These are phyloP conservation scores for Saturnispora galanensis DNA, from an alignment of 805 yeast genomes.

Conservation along the genomic window DNA sequence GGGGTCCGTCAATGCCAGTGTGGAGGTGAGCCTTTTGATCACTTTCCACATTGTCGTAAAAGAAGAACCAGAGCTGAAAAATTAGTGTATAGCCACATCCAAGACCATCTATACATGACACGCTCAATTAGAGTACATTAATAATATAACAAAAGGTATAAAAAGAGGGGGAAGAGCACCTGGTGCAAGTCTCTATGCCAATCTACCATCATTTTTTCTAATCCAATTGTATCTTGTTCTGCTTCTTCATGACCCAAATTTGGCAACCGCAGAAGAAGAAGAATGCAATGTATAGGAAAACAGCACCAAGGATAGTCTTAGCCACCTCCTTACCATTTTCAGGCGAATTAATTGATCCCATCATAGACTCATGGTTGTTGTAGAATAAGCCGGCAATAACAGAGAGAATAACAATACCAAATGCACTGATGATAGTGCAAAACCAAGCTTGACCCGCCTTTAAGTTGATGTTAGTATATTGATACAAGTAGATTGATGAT, in stretches of 20 bases:
- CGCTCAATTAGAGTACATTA: background rate
- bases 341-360: conserved; percentile 87
- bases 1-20: conserved; percentile 45
- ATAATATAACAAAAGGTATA: background rate
- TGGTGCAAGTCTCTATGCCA: background rate
- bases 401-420: conserved; percentile 80
- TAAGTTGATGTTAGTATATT: background rate
- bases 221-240: conserved; percentile 50
- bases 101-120: background rate
- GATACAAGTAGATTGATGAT: background rate
- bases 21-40: background rate
- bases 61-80: background rate
- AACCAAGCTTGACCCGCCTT: conserved; percentile 86
- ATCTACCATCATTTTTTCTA: background rate
- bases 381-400: conserved; percentile 78
- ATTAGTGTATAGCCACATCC: too few relatives aligned
- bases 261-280: conserved; percentile 89
- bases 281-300: conserved; percentile 67
- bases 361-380: conserved; percentile 77
- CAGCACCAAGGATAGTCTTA: conserved; percentile 82
- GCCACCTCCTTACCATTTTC: conserved; percentile 89
- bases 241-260: conserved; percentile 52
- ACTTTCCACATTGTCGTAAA: background rate
- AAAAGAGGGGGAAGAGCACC: background rate
- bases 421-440: conserved; percentile 86